phyloP scores from a whole-genome alignment of 2,329 filamentous ascomycete species.

The Cytospora schulzeri region DNA sequence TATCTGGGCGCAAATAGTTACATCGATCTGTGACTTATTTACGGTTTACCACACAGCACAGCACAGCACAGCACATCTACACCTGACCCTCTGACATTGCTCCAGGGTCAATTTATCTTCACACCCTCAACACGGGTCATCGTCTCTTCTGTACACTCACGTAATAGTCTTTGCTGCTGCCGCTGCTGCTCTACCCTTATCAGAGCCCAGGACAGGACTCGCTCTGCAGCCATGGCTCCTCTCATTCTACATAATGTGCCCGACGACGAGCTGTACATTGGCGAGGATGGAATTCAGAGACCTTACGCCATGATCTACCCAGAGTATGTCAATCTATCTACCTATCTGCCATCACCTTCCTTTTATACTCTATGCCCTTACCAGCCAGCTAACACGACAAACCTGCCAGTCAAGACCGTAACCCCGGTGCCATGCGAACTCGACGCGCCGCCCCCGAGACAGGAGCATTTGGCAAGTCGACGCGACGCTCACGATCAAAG shows the following conservation, averaged over 20 bases:
- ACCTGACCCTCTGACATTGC: not conserved
- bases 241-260: slow-evolving; percentile 70
- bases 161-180: not conserved
- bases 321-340: slow-evolving; percentile 49
- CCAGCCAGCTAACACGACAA: slow-evolving; percentile 24
- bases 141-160: not conserved
- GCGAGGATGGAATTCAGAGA: slow-evolving; percentile 65
- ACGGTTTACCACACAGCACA: no score
- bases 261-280: slow-evolving; percentile 67
- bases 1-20: slow-evolving; percentile 1
- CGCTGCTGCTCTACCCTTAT: no score
- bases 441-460: slow-evolving; percentile 60
- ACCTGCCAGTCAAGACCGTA: slow-evolving; percentile 57
- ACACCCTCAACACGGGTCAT: not conserved
- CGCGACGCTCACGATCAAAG: slow-evolving; percentile 62
- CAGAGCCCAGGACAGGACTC: not conserved
- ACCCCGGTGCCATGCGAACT: slow-evolving; percentile 49
- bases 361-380: not conserved
- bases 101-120: not conserved
- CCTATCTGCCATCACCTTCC: not conserved
- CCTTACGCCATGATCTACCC: slow-evolving; percentile 69
- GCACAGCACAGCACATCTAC: not conserved
- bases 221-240: slow-evolving; percentile 54
- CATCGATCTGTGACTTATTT: not conserved
- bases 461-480: slow-evolving; percentile 69